phyloP scores from a whole-genome alignment of 129 eudicot genomes.

The Sambucus nigra region DNA sequence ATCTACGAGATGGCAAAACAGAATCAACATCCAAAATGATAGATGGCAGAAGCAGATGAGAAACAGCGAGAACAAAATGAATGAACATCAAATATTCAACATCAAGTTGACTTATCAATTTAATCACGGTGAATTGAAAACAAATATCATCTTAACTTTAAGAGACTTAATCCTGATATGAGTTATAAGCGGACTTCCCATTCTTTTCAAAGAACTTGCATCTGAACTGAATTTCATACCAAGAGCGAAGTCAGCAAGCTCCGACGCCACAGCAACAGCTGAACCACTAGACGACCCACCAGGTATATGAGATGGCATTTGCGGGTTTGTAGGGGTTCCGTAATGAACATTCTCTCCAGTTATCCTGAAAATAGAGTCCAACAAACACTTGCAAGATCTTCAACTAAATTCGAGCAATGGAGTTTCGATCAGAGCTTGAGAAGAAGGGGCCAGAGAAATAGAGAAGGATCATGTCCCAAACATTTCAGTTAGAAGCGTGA shows the following conservation, averaged over 20 bases:
- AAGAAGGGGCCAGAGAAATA: not conserved
- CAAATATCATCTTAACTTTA: not conserved
- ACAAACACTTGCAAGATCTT: conserved; percentile 19
- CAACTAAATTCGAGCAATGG: not conserved
- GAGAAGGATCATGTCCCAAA: not conserved
- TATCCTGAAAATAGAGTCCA: conserved; percentile 46
- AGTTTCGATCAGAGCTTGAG: no score
- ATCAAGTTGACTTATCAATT: no score
- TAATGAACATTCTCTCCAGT: conserved; percentile 73
- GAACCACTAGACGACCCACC: conserved; percentile 98
- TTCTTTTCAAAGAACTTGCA: not conserved
- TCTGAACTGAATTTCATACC: conserved; percentile 29
- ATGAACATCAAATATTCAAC: not conserved
- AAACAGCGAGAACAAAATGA: not conserved
- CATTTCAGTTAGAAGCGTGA: not conserved
- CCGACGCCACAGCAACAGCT: conserved; percentile 83
- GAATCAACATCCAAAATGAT: not conserved
- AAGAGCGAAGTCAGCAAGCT: conserved; percentile 77
- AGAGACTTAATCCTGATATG: not conserved
- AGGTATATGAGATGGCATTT: conserved; percentile 57
- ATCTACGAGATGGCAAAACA: not conserved
- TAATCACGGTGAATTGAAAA: not conserved
- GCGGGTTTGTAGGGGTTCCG: conserved; percentile 84
- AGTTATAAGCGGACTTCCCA: not conserved
- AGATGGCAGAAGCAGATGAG: not conserved